These are phyloP conservation scores for Wickerhamomyces ciferrii DNA, from an alignment of 805 yeast species.

Conservation along the genomic window DNA sequence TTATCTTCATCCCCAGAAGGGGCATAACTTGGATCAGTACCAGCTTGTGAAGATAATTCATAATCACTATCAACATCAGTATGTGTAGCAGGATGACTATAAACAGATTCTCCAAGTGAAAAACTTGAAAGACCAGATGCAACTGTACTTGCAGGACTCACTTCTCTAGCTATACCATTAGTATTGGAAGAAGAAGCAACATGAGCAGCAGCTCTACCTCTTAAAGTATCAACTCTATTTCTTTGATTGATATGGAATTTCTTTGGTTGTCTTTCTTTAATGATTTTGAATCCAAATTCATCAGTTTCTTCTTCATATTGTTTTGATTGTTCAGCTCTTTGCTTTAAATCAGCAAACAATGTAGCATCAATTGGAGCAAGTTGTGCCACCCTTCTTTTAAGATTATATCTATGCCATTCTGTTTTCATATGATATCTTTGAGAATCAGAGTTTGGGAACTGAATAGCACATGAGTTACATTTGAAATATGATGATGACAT, in stretches of 20 bases:
- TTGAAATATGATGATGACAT: conserved; percentile 40
- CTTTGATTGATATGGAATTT: conserved; percentile 9
- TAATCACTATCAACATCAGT: conserved; percentile 28
- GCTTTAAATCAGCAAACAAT: conserved; percentile 25
- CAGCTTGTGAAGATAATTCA: conserved; percentile 49
- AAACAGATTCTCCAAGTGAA: conserved; percentile 44
- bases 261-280: conserved; percentile 20
- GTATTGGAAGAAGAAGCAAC: conserved; percentile 3
- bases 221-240: conserved; percentile 6
- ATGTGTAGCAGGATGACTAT: conserved; percentile 27
- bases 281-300: conserved; percentile 32
- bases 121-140: conserved; percentile 50
- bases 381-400: conserved; percentile 87
- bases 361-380: conserved; percentile 69
- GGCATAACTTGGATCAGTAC: conserved; percentile 33
- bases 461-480: conserved; percentile 85
- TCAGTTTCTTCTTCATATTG: conserved; percentile 30
- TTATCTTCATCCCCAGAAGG: conserved; percentile 28
- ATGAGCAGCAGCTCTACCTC: conserved; percentile 21
- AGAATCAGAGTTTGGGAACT: conserved; percentile 73
- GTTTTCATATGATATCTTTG: conserved; percentile 95
- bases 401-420: conserved; percentile 96
- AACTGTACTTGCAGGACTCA: conserved; percentile 51
- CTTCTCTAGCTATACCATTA: conserved; percentile 24
- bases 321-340: conserved; percentile 28